Base-by-base conservation (phyloP, 768 basidiomycete species). In the Atractiella rhizophila region DNA sequence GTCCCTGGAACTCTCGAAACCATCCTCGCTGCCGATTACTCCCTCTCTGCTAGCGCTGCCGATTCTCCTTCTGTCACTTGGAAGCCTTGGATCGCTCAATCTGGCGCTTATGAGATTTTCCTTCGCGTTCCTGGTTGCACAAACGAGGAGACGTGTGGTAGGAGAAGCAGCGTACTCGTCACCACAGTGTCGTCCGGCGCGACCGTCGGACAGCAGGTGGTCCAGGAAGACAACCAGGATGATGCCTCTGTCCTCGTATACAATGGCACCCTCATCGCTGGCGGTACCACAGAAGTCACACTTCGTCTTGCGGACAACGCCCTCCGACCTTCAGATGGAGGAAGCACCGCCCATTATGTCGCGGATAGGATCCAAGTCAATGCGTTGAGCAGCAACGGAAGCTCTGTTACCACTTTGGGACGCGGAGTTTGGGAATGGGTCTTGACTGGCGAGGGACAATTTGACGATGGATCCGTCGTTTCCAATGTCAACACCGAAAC, bases 21-120 rank as follows among this genome's bases (percentile, higher is more conserved):
- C 3, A 73, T 85, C 34, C 68, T 85, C 15, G 66, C 74, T 19
- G 67, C 83, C 13, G 62, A 62, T 1, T 68, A 83, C 11, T 50
- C 63, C 24, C 74, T 76, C 25, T 74, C 71, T 13, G 74, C 76
- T 0, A 49, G 70, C 1, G 42, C 72, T 4, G 54, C 68, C 1
- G 58, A 66, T 23, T 69, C 68, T n/a, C 80, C 91, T 12, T 72
- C 67, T 27, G 70, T 88, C 55, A 85, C 78, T 0, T 91, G 81
- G 75, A 67, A 70, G 58, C 86, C 86, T 0, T 83, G 81, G 52
- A 74, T 96, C n/a, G 80, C 80, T 0, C 75, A 79, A 9, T 67
- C 77, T 3, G 91, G 85, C 25, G 62, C 69, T 44, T 98, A 98
- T 59, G 69, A 74, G 30, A 64, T 96, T 48, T 77, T 74, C 58